These are phyloP conservation scores for Olyra latifolia DNA, from an alignment of 176 grass and related monocot genomes.

Conservation along the genomic window DNA sequence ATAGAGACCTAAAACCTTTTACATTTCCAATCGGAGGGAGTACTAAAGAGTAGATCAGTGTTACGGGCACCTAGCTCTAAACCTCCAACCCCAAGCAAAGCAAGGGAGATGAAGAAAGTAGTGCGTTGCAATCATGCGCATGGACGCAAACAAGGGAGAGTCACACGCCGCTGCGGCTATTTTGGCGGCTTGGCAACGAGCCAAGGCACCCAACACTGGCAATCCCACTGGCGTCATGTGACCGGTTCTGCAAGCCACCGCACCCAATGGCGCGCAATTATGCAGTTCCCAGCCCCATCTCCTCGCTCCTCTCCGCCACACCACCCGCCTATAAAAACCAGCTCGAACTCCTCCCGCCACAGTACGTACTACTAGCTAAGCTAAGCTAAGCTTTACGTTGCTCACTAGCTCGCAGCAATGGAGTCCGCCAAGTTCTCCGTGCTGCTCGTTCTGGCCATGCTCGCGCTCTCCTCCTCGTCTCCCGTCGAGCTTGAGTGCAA, in stretches of 20 bases:
- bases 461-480: conserved; percentile 46
- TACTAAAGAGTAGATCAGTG: too few relatives aligned
- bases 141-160: conserved; percentile 38
- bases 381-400: not conserved
- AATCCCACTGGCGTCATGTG: conserved; percentile 44
- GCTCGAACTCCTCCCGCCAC: not conserved
- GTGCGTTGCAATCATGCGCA: conserved; percentile 30
- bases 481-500: conserved; percentile 37
- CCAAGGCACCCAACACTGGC: conserved; percentile 34
- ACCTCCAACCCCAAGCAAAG: not conserved
- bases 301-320: not conserved
- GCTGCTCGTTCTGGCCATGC: conserved; percentile 51
- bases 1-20: too few relatives aligned
- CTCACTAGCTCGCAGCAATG: conserved; percentile 30
- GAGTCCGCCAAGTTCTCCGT: conserved; percentile 61
- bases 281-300: not conserved
- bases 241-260: conserved; percentile 26
- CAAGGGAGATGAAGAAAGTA: conserved; percentile 21
- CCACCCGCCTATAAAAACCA: conserved; percentile 36
- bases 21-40: too few relatives aligned
- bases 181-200: conserved; percentile 48
- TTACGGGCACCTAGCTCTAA: not conserved
- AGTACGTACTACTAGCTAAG: not conserved
- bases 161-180: conserved; percentile 46
- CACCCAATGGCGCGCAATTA: conserved; percentile 34